phyloP scores from a whole-genome alignment of 2,329 filamentous ascomycete genomes.

The Teratosphaeriaceae sp. region DNA sequence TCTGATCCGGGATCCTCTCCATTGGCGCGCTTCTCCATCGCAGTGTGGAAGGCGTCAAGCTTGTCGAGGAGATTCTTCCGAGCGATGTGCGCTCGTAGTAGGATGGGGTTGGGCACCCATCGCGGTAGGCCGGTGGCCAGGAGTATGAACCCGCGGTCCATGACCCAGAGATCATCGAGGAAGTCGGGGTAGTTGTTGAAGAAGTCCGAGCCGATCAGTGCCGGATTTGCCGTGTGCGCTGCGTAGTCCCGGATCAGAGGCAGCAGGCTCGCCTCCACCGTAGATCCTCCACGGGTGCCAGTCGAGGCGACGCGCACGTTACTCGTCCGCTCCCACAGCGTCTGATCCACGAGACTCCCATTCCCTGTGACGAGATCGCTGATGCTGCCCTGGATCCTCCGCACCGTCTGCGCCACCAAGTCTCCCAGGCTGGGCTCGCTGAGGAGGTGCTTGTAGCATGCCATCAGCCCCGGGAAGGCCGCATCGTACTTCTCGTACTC shows the following conservation, averaged over 20 bases:
- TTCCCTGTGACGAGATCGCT: conserved; percentile 55
- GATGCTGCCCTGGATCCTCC: conserved; percentile 38
- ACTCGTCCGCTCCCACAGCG: conserved; percentile 54
- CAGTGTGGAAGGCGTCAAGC: conserved; percentile 23
- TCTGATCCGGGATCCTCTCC: conserved; percentile 26
- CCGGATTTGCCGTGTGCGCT: conserved; percentile 43
- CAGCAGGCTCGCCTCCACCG: conserved; percentile 48
- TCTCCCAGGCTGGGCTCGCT: conserved; percentile 41
- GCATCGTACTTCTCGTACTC: conserved; percentile 32
- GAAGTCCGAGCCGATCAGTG: conserved; percentile 48
- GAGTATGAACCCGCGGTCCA: conserved; percentile 49
- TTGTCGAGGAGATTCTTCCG: conserved; percentile 21
- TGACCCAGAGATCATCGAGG: conserved; percentile 48
- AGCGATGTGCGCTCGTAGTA: conserved; percentile 42
- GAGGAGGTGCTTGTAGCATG: conserved; percentile 38
- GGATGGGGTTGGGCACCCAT: conserved; percentile 47
- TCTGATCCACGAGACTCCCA: conserved; percentile 54
- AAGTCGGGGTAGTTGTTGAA: conserved; percentile 47
- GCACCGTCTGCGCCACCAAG: conserved; percentile 32
- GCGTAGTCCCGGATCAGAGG: conserved; percentile 52
- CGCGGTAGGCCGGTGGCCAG: conserved; percentile 51
- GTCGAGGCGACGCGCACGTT: conserved; percentile 31
- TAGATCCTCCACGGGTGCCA: conserved; percentile 31
- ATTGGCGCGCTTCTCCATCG: conserved; percentile 26
- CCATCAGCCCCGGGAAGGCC: conserved; percentile 28